Conservation (phyloP, 768 basidiomycete species). For the Suillus clintonianus region DNA sequence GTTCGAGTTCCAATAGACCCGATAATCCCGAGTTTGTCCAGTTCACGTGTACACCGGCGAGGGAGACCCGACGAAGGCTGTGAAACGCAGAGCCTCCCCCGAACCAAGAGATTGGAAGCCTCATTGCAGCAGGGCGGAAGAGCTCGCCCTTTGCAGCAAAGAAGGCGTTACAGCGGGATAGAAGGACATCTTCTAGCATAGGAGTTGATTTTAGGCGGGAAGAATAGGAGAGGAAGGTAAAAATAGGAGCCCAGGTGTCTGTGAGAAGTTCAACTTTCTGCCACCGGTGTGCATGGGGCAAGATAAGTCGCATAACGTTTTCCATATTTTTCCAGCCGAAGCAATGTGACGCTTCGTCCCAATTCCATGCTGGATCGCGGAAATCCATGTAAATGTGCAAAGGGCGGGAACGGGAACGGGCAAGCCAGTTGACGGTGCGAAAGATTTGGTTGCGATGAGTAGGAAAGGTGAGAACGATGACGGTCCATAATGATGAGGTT, state of each 20-base stretch:
- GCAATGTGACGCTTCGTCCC: slow-evolving; percentile 46
- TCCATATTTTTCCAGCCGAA: slow-evolving; percentile 49
- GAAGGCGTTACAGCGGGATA: slow-evolving; percentile 62
- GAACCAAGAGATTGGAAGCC: slow-evolving; percentile 46
- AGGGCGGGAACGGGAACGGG: slow-evolving; percentile 46
- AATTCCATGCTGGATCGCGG: slow-evolving; percentile 58
- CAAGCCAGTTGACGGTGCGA: slow-evolving; percentile 40
- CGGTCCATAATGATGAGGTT: slow-evolving; percentile 51
- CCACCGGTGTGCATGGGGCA: slow-evolving; percentile 51
- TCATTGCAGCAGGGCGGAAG: slow-evolving; percentile 46
- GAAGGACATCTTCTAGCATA: slow-evolving; percentile 40
- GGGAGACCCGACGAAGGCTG: slow-evolving; percentile 41
- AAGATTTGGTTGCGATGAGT: slow-evolving; percentile 37
- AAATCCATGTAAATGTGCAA: slow-evolving; percentile 58
- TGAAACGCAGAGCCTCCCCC: slow-evolving; percentile 29
- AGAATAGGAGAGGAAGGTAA: slow-evolving; percentile 48
- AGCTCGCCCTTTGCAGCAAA: slow-evolving; percentile 44
- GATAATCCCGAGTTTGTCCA: slow-evolving; percentile 46
- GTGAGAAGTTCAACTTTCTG: slow-evolving; percentile 49
- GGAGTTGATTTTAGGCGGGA: slow-evolving; percentile 35
- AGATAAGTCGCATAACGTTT: slow-evolving; percentile 43
- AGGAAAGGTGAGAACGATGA: slow-evolving; percentile 48
- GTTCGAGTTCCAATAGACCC: slow-evolving; percentile 47
- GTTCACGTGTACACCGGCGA: slow-evolving; percentile 60
- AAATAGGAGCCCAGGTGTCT: slow-evolving; percentile 63